These are phyloP conservation scores for Claviceps sp. DNA, from an alignment of 2,329 filamentous ascomycete species.

Conservation along the genomic window DNA sequence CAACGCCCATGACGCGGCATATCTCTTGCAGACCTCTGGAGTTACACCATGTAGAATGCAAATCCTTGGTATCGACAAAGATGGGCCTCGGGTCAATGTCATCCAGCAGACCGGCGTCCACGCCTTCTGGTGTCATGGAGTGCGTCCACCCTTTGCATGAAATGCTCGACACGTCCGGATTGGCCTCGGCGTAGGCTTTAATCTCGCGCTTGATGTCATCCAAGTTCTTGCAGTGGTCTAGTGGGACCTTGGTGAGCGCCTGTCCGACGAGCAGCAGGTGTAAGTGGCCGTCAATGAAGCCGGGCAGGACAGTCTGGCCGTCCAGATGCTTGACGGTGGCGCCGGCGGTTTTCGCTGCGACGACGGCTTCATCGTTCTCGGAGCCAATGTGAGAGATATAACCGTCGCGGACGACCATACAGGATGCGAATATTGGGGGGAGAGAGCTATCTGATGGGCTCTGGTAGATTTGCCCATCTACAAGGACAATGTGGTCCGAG, in stretches of 20 bases:
- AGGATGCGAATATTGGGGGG: conserved; percentile 7
- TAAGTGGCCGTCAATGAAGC: conserved; percentile 45
- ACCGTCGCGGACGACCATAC: conserved; percentile 22
- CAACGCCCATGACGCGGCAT: conserved; percentile 23
- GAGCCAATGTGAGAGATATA: conserved; percentile 22
- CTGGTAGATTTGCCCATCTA: conserved; percentile 12
- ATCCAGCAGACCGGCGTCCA: conserved; percentile 31
- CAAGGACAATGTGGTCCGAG: conserved; percentile 6
- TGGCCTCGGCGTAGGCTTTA: conserved; percentile 27
- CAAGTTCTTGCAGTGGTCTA: conserved; percentile 33
- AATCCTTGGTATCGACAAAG: conserved; percentile 41
- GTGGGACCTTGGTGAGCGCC: conserved; percentile 34
- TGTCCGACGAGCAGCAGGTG: conserved; percentile 42
- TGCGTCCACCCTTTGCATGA: conserved; percentile 44
- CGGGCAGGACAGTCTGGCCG: conserved; percentile 31
- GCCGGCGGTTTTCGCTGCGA: conserved; percentile 12
- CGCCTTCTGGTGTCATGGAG: conserved; percentile 30
- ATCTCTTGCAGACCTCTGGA: conserved; percentile 34
- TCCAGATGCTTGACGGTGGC: conserved; percentile 15
- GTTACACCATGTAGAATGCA: conserved; percentile 45
- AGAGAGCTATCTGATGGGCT: conserved; percentile 1
- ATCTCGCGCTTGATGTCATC: conserved; percentile 36
- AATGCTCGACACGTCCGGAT: conserved; percentile 35
- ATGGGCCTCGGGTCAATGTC: conserved; percentile 40
- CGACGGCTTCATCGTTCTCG: conserved; percentile 12